Evolutionary conservation across 352 stramenopile genomes (phyloP), one percentile per base, ranked within the genome.

Genomic region (Globisporangium ultimum): DNA sequence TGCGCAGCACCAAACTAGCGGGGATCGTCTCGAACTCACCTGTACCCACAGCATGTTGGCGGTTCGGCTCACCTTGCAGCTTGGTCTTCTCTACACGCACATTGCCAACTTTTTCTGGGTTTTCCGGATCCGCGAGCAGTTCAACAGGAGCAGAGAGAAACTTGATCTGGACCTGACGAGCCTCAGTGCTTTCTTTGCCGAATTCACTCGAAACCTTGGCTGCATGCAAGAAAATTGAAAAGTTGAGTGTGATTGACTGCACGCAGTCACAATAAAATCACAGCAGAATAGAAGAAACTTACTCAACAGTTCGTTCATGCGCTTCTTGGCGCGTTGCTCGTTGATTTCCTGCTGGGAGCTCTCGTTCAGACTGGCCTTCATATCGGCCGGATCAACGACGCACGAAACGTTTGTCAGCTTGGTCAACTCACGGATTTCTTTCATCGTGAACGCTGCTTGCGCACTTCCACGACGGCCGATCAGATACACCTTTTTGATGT

Each of bases 371-470:
- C 95, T 94, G 41, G 78, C 47, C n/a, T 91, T 72, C 42, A 99
- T 51, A 60, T 99, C 94, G 12, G 90, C 75, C 8, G 84, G 70
- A 57, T 95, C 67, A 18, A 99, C 87, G 11, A 97, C 66, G 63
- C 93, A 98, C 14, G 78, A 64, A 1, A 91, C 87, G 34, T 76
- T 67, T 32, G 88, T 58, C 36, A 97, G 64, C 51, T 91, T 92
- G 18, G 86, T 96, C 60, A 97, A 64, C 60, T 98, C 93, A 21
- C 93, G 80, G 22, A 98, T 66, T 63, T 98, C 95, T 61, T 99
- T 99, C 68, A 99, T 99, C 32, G 96, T 99, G 71, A 99, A 99
- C 18, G 97, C 92, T 18, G 89, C 94, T 77, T 99, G 97, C 8
- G 96, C 83, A 61, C 88, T 92, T n/a, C 97, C 97, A 28, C 97